Base-by-base conservation (phyloP, 139 green algal genomes). In the Tetradesmus obliquus region DNA sequence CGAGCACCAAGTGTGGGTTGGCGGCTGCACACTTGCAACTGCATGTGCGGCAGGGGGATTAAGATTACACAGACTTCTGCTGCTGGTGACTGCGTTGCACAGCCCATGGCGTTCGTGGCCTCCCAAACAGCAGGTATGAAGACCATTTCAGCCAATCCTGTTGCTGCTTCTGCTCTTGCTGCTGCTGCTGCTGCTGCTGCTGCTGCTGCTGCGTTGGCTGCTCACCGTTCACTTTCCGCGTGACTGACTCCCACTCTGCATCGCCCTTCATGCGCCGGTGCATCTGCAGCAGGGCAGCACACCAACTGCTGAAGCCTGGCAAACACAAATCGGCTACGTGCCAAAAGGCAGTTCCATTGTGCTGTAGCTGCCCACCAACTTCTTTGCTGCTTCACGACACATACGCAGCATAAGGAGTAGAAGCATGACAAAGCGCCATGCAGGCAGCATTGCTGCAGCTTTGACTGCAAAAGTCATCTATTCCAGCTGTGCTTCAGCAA, bases 191-290 rank as follows among this genome's bases (percentile, higher is more conserved):
- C 32, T 54, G 45, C 1, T 17, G 45, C 60, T 71, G 60, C 60
- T 74, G 66, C 66, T 76, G 66, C 66, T 76, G 45, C 60, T 71
- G 60, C 60, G n/a, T 17, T 19, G n/a, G 66, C 66, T 76, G 57
- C 92, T 57, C 55, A 95, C 92, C 92, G 17, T 88, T 76, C 0
- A 98, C 88, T 79, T 97, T 97, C 0, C 51, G 69, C 6, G 96
- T 96, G 3, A 98, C 53, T 0, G 87, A 85, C 17, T 97, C 93
- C 97, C 97, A 98, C 55, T 97, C 96, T 0, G 90, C 80, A 79
- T 97, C 94, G 1, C 94, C 94, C 92, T 96, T 97, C 97, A 98
- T 98, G n/a, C 94, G 91, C 6, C 96, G 79, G 90, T 98, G 95
- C 10, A 91, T 90, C 95, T 97, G 94, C 80, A 90, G 12, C 6